Base-by-base conservation (phyloP, 441 rosid genomes). In the Isatis lusitanica region DNA sequence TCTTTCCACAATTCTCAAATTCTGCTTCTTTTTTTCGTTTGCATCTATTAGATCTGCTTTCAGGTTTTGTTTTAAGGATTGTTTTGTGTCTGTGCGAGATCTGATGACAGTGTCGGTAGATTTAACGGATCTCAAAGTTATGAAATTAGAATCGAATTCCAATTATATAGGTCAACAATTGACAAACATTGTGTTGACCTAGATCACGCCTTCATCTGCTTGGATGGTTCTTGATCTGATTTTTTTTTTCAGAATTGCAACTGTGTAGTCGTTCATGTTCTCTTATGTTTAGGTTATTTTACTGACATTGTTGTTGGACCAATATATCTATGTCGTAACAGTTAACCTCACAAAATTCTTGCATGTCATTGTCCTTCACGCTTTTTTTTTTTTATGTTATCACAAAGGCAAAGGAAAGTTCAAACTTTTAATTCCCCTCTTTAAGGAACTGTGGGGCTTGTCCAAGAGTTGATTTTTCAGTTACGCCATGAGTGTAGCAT, bases 341-440 rank as follows among this genome's bases (percentile, higher is more conserved):
- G 74, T 69, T 28, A 59, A 76, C 55, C 47, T 76, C 68, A 76
- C 63, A 30, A 64, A 48, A 50, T 64, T 31, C 42, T 58, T 63
- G 80, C 68, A 59, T 71, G 73, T 52, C 68, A 51, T 50, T 76
- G 68, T 76, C 76, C 70, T 63, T 39, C 9, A 11, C 7, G 18
- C 58, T 21, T 63, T 43, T 53, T 28, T 47, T 36, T 56, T 48
- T 1, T 21, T 71, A 39, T 47, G n/a, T 16, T 30, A 40, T 55
- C 56, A 55, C 5, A 5, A 1, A 55, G 31, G 8, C 5, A 21
- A n/a, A 43, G 9, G 65, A 75, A 62, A 61, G 63, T 53, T 43
- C 1, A 8, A 35, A 6, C 33, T 51, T 69, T 60, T 30, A 24
- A 24, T 7, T 51, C 39, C 68, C 8, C 30, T 52, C 35, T 60